These are phyloP conservation scores for Nakazawaea pomicola DNA, from an alignment of 805 yeast species.

Conservation along the genomic window DNA sequence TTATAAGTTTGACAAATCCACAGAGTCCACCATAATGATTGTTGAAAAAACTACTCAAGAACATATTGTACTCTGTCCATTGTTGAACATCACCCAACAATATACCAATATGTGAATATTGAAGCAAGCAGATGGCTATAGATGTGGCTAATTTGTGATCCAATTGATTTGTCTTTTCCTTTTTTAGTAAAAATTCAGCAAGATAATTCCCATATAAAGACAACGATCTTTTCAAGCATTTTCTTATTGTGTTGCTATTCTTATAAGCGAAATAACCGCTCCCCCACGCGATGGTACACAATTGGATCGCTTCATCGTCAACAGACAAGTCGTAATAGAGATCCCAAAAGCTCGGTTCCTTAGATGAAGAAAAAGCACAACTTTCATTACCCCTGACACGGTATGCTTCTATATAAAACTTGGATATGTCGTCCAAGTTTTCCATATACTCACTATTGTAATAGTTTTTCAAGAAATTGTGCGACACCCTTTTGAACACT, in stretches of 20 bases:
- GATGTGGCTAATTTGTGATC: neutral
- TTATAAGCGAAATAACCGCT: neutral
- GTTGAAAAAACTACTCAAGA: conserved; percentile 1
- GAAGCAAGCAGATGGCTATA: neutral
- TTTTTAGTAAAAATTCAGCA: neutral
- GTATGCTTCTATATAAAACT: conserved; percentile 5
- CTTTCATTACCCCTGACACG: neutral
- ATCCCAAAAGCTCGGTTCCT: conserved; percentile 4
- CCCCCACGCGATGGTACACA: conserved; percentile 2
- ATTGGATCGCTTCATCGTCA: conserved; percentile 1
- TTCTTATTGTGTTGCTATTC: neutral
- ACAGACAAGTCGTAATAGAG: conserved; percentile 1
- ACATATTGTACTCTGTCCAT: conserved; percentile 7
- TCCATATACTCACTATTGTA: neutral
- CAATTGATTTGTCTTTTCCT: neutral
- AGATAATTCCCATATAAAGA: neutral
- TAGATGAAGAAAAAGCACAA: neutral
- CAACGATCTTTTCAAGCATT: conserved; percentile 3
- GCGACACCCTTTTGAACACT: conserved; percentile 1
- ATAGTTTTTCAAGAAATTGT: conserved; percentile 1
- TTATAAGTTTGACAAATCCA: neutral
- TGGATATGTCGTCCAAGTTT: conserved; percentile 5
- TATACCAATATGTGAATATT: conserved; percentile 1
- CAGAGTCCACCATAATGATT: neutral
- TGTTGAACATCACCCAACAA: conserved; percentile 2